Evolutionary conservation across 192 early-diverging fungal species (phyloP), one percentile per base, ranked within the genome.

Genomic region (Backusella parvicylindrica): DNA sequence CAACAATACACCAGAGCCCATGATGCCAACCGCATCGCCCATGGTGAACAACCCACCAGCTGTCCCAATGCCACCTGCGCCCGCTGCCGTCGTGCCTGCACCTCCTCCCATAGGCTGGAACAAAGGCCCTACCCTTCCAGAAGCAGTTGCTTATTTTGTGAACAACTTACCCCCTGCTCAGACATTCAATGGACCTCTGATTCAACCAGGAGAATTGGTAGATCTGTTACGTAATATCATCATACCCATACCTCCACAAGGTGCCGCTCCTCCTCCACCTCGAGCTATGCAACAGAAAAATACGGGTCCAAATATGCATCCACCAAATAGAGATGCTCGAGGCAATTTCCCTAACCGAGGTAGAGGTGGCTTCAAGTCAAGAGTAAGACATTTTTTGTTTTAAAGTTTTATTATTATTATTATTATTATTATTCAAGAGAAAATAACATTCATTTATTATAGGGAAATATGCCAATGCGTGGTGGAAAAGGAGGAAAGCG

Each of bases 101-200:
- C 33, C 75, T 47, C 3, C 64, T 38, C 11, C 75, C 26, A 15
- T 56, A 56, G 69, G 35, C 15, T 41, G 49, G 49, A 72, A 60
- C 18, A 53, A 72, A 16, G 47, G 63, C 18, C 18, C 64, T 11
- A 38, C 77, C 35, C 78, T 87, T 41, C 86, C 86, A 32, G 84
- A 84, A 38, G 79, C 82, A 18, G 53, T 87, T 13, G 81, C 82
- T 1, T 84, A 79, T 38, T 85, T 87, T 64, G 68, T 87, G 1
- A 78, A 83, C 8, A 82, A 81, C 5, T 68, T 87, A 11, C 86
- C 86, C 28, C 81, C 81, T 15, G 64, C 86, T 15, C 38, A 76
- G 11, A 71, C 68, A 18, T 87, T 84, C 41, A 83, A 85, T 74
- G 86, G 79, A 68, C 86, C 82, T 9, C 71, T 83, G 6, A 69